phyloP scores from a whole-genome alignment of 2,329 filamentous ascomycete genomes.

The Ramularia endophylla region DNA sequence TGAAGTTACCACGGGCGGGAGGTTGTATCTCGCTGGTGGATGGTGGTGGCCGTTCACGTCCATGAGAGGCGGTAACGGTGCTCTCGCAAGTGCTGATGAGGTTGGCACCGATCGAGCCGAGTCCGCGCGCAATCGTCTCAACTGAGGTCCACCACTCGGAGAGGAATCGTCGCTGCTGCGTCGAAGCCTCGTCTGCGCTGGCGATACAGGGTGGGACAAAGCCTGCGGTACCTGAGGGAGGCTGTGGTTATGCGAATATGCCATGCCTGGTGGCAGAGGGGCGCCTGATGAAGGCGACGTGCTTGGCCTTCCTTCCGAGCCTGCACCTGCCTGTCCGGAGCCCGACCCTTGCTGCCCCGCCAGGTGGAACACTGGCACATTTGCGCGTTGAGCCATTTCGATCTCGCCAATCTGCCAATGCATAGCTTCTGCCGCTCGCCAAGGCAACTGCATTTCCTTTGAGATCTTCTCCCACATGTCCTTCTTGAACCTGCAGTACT shows the following conservation, averaged over 20 bases:
- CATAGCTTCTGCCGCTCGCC: slow-evolving; percentile 95
- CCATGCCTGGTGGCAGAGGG: slow-evolving; percentile 8
- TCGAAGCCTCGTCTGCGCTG: slow-evolving; percentile 22
- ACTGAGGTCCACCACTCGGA: slow-evolving; percentile 13
- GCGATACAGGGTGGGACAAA: slow-evolving; percentile 23
- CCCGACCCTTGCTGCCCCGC: slow-evolving; percentile 25
- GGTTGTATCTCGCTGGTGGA: slow-evolving; percentile 19
- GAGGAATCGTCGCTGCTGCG: slow-evolving; percentile 22
- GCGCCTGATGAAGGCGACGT: slow-evolving; percentile 23
- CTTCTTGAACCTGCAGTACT: slow-evolving; percentile 74
- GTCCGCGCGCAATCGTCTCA: slow-evolving; percentile 25
- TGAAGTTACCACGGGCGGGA: slow-evolving; percentile 28
- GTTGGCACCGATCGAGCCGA: slow-evolving; percentile 26
- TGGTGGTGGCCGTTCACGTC: slow-evolving; percentile 18
- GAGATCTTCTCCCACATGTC: slow-evolving; percentile 98
- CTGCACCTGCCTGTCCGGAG: slow-evolving; percentile 15
- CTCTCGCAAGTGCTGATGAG: slow-evolving; percentile 12
- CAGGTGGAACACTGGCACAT: slow-evolving; percentile 74
- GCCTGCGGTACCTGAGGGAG: slow-evolving; percentile 28
- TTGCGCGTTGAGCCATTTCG: slow-evolving; percentile 90
- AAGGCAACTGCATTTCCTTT: slow-evolving; percentile 90
- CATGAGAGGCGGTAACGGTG: slow-evolving; percentile 24
- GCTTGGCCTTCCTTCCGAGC: slow-evolving; percentile 19
- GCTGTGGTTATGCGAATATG: slow-evolving; percentile 28
- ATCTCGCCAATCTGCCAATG: slow-evolving; percentile 93